Conservation (phyloP, 345 rosid genomes). For the Clarkia xantiana region DNA sequence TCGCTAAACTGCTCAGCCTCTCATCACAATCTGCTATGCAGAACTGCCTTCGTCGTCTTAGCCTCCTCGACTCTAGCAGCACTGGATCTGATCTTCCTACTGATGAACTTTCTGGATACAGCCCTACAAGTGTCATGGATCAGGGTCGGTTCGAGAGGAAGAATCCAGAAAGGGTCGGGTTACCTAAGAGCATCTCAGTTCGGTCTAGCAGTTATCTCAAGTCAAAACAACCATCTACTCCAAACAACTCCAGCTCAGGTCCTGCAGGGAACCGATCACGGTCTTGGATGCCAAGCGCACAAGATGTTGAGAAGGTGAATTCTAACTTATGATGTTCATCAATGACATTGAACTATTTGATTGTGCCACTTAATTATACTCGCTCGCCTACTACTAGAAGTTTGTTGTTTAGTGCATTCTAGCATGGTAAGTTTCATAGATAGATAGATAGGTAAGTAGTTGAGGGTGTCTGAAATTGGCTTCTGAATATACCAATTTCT, state of each 20-base stretch:
- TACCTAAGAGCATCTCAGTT: slow-evolving; percentile 72
- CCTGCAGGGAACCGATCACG: slow-evolving; percentile 20
- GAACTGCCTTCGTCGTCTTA: slow-evolving; percentile 19
- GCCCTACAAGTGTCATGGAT: slow-evolving; percentile 29
- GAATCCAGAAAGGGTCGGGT: slow-evolving; percentile 23
- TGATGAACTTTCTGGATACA: slow-evolving; percentile 18
- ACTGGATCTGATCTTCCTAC: slow-evolving; percentile 4
- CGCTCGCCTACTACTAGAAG: neutral
- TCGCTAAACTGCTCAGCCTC: slow-evolving; percentile 38
- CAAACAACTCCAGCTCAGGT: slow-evolving; percentile 14
- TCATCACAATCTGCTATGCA: slow-evolving; percentile 26
- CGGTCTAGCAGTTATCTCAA: slow-evolving; percentile 40
- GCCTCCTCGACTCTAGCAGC: too few species aligned
- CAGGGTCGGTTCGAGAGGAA: slow-evolving; percentile 15
- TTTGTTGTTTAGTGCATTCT: too few species aligned
- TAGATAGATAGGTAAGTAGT: too few species aligned
- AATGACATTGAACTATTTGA: neutral
- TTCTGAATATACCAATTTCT: too few species aligned
- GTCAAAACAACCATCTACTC: slow-evolving; percentile 18
- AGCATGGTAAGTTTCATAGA: too few species aligned
- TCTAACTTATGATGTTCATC: neutral
- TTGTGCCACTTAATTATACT: neutral
- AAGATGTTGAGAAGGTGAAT: slow-evolving; percentile 27
- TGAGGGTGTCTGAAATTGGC: too few species aligned
- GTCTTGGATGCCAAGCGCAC: slow-evolving; percentile 20